Conservation (phyloP, 2,329 filamentous ascomycete genomes). For the Trichoderma harzianum region DNA sequence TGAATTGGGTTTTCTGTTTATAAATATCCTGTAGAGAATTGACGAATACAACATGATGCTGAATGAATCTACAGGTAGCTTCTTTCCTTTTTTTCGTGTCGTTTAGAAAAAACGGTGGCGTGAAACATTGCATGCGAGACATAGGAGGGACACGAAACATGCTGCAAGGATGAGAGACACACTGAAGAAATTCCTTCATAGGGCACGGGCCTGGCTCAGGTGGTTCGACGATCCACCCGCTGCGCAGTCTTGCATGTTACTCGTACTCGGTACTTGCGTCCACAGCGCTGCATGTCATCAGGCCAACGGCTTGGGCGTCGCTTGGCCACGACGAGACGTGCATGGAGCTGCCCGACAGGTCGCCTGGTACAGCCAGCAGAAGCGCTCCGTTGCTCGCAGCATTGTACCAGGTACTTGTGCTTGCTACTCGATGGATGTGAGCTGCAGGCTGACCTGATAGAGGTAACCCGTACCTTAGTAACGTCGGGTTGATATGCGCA, state of each 20-base stretch:
- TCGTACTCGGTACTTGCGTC: not conserved
- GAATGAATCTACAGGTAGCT: not conserved
- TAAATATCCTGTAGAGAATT: not conserved
- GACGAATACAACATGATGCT: not conserved
- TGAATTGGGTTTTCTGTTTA: not conserved
- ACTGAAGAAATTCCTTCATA: not conserved
- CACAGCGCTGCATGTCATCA: not conserved
- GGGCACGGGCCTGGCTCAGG: conserved; percentile 5
- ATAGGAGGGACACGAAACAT: conserved; percentile 13
- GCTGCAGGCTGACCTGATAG: not conserved
- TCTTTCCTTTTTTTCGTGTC: not conserved
- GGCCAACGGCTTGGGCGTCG: not conserved
- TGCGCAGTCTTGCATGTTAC: not conserved
- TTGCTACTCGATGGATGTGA: not conserved
- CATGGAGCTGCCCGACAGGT: not conserved
- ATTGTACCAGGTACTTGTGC: not conserved
- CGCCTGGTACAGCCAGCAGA: not conserved
- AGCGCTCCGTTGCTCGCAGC: not conserved
- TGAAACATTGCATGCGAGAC: conserved; percentile 13
- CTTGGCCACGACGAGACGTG: not conserved
- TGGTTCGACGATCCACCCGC: conserved; percentile 3
- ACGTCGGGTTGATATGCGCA: not conserved
- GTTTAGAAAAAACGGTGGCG: not conserved
- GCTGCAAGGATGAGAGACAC: conserved; percentile 1
- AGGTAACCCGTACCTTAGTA: not conserved